Conservation (phyloP, 2,329 filamentous ascomycete species). For the Talaromyces sp. region DNA sequence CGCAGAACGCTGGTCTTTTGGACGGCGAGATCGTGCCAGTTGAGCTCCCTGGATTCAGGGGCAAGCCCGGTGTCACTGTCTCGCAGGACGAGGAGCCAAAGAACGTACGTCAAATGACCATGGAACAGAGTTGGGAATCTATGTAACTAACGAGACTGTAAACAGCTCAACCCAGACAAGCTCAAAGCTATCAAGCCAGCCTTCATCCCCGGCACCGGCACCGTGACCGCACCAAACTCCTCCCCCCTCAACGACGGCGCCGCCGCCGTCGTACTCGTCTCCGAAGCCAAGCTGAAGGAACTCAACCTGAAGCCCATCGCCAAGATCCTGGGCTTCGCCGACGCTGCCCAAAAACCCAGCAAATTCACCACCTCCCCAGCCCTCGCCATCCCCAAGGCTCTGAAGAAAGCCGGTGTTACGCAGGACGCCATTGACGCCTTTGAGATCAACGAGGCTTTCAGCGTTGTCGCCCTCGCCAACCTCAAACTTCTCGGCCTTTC, state of each 20-base stretch:
- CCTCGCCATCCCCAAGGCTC: constrained; percentile 91
- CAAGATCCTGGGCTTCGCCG: constrained; percentile 96
- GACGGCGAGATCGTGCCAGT: constrained; percentile 81
- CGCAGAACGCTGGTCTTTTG: constrained; percentile 76
- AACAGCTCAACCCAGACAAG: constrained; percentile 67
- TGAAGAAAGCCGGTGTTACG: constrained; percentile 84
- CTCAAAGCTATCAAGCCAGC: constrained; percentile 78
- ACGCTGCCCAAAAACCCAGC: constrained; percentile 83
- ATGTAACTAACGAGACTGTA: not conserved
- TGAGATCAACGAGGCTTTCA: constrained; percentile 99
- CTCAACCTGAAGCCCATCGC: constrained; percentile 85
- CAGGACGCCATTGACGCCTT: constrained; percentile 79
- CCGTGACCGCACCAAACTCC: constrained; percentile 92
- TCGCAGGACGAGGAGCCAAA: constrained; percentile 92
- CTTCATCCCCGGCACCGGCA: constrained; percentile 70
- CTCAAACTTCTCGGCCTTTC: constrained; percentile 79
- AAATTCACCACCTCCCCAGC: constrained; percentile 95
- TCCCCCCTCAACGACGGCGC: constrained; percentile 95
- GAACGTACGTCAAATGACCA: constrained; percentile 53
- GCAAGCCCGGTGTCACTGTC: constrained; percentile 77
- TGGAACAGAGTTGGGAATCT: not conserved
- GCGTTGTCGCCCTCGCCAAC: constrained; percentile 91
- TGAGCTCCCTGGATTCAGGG: constrained; percentile 78
- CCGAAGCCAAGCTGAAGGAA: constrained; percentile 88
- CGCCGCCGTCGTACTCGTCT: constrained; percentile 85